Conservation (phyloP, 108 stramenopile species). For the Skeletonema costatum region DNA sequence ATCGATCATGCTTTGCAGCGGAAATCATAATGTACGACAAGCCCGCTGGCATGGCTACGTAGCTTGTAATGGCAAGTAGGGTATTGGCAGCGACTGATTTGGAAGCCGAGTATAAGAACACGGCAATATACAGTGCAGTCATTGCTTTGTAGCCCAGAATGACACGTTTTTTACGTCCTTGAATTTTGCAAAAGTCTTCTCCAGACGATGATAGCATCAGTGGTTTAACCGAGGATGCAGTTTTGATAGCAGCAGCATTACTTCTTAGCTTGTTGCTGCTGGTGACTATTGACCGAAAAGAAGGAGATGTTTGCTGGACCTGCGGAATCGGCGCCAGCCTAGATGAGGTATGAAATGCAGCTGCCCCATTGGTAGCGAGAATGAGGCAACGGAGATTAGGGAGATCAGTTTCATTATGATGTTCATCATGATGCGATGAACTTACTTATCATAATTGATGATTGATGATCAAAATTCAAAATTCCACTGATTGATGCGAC, state of each 20-base stretch:
- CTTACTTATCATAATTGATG: no score
- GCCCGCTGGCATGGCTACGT: conserved; percentile 33
- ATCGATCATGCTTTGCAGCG: conserved; percentile 55
- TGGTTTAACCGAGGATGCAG: neutral
- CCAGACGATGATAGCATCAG: neutral
- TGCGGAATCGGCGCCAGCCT: neutral
- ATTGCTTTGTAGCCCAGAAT: conserved; percentile 47
- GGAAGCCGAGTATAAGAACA: neutral
- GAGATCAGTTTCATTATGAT: no score
- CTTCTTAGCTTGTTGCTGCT: neutral
- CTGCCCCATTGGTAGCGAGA: no score
- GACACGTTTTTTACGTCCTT: conserved; percentile 53
- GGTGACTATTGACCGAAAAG: neutral
- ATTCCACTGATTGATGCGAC: no score
- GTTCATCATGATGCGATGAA: no score
- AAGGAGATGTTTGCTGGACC: neutral
- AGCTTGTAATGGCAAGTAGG: conserved; percentile 23
- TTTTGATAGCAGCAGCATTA: no score
- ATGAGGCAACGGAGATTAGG: no score
- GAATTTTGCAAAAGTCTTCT: conserved; percentile 9
- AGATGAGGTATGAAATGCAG: no score
- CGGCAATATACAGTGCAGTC: conserved; percentile 7
- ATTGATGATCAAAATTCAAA: no score
- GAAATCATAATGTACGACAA: conserved; percentile 50
- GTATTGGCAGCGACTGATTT: conserved; percentile 4